Conservation (phyloP, 1,284 basidiomycete genomes). For the Boletus semigastroideus region DNA sequence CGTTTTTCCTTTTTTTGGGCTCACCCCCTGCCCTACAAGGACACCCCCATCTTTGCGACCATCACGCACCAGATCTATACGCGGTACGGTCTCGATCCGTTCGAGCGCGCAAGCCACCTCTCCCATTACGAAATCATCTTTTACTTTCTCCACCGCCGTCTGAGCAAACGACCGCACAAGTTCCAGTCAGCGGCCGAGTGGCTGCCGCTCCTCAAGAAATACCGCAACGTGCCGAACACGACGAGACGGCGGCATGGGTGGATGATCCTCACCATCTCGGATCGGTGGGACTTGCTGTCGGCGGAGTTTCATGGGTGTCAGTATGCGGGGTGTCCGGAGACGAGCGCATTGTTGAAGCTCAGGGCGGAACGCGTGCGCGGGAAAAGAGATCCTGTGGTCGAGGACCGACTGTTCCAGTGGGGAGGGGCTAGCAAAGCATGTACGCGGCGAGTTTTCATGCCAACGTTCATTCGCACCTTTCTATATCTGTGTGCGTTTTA, state of each 20-base stretch:
- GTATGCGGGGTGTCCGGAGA: background rate
- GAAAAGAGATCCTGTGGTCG: background rate
- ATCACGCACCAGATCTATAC: background rate
- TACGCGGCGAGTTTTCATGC: background rate
- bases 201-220: background rate
- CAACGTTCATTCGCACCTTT: background rate
- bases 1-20: no score
- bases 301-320: background rate
- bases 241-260: background rate
- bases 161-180: background rate
- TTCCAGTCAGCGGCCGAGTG: background rate
- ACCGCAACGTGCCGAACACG: background rate
- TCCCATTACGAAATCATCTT: background rate
- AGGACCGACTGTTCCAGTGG: background rate
- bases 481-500: background rate
- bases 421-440: background rate
- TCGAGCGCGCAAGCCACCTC: background rate
- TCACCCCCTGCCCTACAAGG: no score
- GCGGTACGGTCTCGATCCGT: background rate
- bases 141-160: background rate
- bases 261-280: background rate
- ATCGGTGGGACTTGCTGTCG: background rate
- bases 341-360: background rate
- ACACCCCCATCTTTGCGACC: background rate
- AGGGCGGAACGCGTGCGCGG: background rate